A percentile compares a stretch with the other conserved stretches of the same genome.
Conservation (phyloP, 805 yeast species). For the Saccharomycopsis oosterbeekiorum region DNA sequence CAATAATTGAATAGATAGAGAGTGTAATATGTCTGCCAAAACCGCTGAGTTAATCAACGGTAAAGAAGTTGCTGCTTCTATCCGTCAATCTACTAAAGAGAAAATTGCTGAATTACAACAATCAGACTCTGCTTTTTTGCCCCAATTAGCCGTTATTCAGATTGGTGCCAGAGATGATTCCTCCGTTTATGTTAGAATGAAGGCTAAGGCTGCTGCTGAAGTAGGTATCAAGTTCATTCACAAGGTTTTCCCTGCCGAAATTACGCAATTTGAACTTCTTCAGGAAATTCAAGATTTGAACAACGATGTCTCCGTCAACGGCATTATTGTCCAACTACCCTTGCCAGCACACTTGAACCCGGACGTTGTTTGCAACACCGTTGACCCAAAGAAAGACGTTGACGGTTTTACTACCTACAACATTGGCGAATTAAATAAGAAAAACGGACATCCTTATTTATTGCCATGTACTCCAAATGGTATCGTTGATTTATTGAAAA, state of each 20-base stretch:
- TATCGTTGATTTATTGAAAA: slow-evolving; percentile 51
- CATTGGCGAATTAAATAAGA: slow-evolving; percentile 68
- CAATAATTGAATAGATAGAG: not conserved
- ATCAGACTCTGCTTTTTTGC: slow-evolving; percentile 46
- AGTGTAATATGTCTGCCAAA: not conserved
- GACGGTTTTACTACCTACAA: slow-evolving; percentile 77
- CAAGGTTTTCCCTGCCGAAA: slow-evolving; percentile 46
- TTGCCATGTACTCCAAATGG: slow-evolving; percentile 85
- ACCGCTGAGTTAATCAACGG: slow-evolving; percentile 16
- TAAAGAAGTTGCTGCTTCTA: slow-evolving; percentile 14
- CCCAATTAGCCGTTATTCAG: slow-evolving; percentile 62
- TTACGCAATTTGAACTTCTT: slow-evolving; percentile 47
- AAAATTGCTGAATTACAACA: slow-evolving; percentile 34
- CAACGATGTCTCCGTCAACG: slow-evolving; percentile 52
- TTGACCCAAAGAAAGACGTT: slow-evolving; percentile 60
- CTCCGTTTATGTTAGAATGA: slow-evolving; percentile 73
- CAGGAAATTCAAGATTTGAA: slow-evolving; percentile 47
- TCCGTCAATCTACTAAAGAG: slow-evolving; percentile 6
- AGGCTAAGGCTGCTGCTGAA: slow-evolving; percentile 64
- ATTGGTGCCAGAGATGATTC: slow-evolving; percentile 74
- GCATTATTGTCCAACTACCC: slow-evolving; percentile 69
- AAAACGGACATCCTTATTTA: slow-evolving; percentile 59
- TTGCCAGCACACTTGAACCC: slow-evolving; percentile 64
- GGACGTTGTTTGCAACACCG: slow-evolving; percentile 56
- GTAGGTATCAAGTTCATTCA: slow-evolving; percentile 56